Base-by-base conservation (phyloP, 257 asterid genomes). In the Rhazya stricta region DNA sequence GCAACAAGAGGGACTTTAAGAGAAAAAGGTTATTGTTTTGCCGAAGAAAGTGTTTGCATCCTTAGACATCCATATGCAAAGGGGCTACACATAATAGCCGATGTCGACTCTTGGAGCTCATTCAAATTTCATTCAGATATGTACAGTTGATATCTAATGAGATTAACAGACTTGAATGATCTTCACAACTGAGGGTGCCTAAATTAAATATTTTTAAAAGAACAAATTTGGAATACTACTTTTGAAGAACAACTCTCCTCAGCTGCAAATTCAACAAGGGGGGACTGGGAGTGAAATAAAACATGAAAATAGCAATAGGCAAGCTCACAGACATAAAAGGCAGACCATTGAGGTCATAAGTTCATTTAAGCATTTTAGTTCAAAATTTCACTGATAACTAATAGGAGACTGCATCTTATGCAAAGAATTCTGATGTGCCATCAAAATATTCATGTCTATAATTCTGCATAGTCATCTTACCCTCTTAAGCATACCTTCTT, bases 271-370 rank as follows among this genome's bases (percentile, higher is more conserved):
- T 32, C 45, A 36, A 53, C 66, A 77, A 53, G 69, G 2, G 51
- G 30, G 27, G 48, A 62, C 48, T 8, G 5, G 45, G 30, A 58
- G 8, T 27, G 73, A 53, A 48, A 43, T 16, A 50, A 71, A 63
- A 77, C 67, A 37, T 21, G 19, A 42, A 19, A 39, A 56, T 32
- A 66, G 36, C 53, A n/a, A 46, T 50, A 54, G 67, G n/a, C 56
- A 71, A 62, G 65, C 42, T 48, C 34, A 36, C 66, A 30, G 50
- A 66, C 19, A 69, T 57, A 13, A 57, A 77, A 43, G 37, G 36
- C 5, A 68, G 76, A 25, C 36, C 43, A 29, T 27, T 41, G 54
- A 41, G 37, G 18, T 58, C 0, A 41, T 8, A 15, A 16, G 46
- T 43, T 60, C 61, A 74, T 15, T 65, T 36, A 46, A 10, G 36